phyloP scores from a whole-genome alignment of 2,329 filamentous ascomycete species.

The Alternaria sp. region DNA sequence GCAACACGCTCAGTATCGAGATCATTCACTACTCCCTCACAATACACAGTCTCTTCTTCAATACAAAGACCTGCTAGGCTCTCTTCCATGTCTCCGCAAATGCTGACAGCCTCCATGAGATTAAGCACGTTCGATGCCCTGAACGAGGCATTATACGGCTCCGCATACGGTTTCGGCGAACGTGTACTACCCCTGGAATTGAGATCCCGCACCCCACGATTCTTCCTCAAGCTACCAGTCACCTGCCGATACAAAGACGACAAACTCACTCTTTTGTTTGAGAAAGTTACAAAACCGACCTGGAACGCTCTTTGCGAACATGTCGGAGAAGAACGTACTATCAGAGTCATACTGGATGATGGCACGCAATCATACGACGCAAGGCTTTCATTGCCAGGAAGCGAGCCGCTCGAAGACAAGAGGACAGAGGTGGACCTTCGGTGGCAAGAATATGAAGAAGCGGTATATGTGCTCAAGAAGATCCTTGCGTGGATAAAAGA shows the following conservation, averaged over 20 bases:
- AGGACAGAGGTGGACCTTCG: background rate
- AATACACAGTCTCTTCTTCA: background rate
- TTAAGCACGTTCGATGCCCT: background rate
- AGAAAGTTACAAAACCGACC: background rate
- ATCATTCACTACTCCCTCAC: too few relatives aligned
- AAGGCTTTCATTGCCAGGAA: background rate
- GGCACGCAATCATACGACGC: background rate
- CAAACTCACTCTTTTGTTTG: background rate
- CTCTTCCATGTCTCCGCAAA: background rate
- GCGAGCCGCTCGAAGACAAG: background rate
- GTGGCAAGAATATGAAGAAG: constrained; percentile 10
- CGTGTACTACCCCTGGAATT: constrained; percentile 2
- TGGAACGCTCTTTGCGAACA: constrained; percentile 3
- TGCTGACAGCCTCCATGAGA: background rate
- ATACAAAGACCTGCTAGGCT: background rate
- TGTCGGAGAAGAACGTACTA: background rate
- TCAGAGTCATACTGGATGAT: constrained; percentile 4
- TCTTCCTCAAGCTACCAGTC: constrained; percentile 3
- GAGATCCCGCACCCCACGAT: constrained; percentile 4
- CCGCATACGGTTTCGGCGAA: constrained; percentile 13
- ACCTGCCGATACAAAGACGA: constrained; percentile 13
- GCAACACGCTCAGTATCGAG: background rate
- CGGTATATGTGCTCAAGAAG: background rate
- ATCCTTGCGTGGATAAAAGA: constrained; percentile 3
- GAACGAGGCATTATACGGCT: constrained; percentile 4